Percentiles rank a stretch among this genome's conserved stretches.
phyloP scores from a whole-genome alignment of 495 filamentous ascomycete species.

The Lasiosphaeriaceae sp. region DNA sequence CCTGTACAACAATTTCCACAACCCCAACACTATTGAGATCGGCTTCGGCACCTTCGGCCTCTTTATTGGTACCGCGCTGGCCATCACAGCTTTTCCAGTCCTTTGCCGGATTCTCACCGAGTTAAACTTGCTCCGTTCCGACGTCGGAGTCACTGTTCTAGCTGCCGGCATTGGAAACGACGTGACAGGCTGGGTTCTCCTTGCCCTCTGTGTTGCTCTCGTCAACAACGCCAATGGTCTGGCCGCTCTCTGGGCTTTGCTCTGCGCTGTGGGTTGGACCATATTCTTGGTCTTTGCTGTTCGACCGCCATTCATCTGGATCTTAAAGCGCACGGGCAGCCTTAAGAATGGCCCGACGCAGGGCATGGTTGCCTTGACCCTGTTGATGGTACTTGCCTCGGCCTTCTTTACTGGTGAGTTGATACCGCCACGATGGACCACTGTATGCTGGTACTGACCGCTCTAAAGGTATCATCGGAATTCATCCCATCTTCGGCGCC shows the following conservation, averaged over 20 bases:
- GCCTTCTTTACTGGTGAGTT: constrained; percentile 81
- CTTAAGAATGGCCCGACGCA: constrained; percentile 90
- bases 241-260: constrained; percentile 81
- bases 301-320: constrained; percentile 72
- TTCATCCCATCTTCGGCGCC: constrained; percentile 82
- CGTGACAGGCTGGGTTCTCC: constrained; percentile 84
- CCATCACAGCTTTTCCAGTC: constrained; percentile 95
- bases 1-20: constrained; percentile 72
- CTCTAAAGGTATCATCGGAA: constrained; percentile 67
- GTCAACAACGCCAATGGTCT: constrained; percentile 85
- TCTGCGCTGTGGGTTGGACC: constrained; percentile 71
- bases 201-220: constrained; percentile 89
- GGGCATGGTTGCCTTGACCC: constrained; percentile 74
- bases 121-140: constrained; percentile 78
- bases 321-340: constrained; percentile 68
- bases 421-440: neutral
- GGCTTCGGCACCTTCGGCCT: constrained; percentile 80
- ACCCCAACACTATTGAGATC: constrained; percentile 60
- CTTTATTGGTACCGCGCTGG: constrained; percentile 92
- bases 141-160: constrained; percentile 85
- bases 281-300: constrained; percentile 74
- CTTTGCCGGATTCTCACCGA: constrained; percentile 93
- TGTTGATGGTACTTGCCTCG: constrained; percentile 74
- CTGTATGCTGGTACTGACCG: constrained; percentile 6
- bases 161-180: constrained; percentile 96